Evolutionary conservation across 2,329 filamentous ascomycete species (phyloP).

Genomic region (Fusarium illudens): DNA sequence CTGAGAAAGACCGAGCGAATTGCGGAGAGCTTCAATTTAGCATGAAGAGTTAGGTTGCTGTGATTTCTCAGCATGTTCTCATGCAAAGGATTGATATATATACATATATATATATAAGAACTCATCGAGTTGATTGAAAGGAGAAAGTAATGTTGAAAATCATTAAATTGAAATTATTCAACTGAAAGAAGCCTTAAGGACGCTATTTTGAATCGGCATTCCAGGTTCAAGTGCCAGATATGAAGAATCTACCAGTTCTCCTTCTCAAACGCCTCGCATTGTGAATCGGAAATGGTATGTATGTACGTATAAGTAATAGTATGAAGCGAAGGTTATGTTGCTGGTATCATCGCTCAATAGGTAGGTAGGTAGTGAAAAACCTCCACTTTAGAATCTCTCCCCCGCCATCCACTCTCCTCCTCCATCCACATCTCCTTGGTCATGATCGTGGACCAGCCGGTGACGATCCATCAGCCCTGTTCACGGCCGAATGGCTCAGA

Average conservation of each 20-base stretch:
- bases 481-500: neutral
- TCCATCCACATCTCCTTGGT: neutral
- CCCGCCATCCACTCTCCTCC: neutral
- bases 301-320: neutral
- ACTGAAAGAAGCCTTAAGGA: neutral
- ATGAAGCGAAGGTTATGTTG: neutral
- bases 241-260: neutral
- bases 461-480: neutral
- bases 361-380: neutral
- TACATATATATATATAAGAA: no score
- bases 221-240: neutral
- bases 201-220: neutral
- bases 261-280: neutral
- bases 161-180: neutral
- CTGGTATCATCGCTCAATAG: slow-evolving; percentile 9
- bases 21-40: neutral
- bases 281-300: neutral
- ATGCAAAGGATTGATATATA: neutral
- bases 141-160: neutral
- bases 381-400: neutral
- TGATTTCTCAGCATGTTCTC: neutral
- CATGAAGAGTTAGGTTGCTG: no score
- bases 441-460: slow-evolving; percentile 4
- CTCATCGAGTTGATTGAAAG: no score
- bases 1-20: neutral